phyloP scores from a whole-genome alignment of 495 filamentous ascomycete genomes.

The Chaetomium fimeti region DNA sequence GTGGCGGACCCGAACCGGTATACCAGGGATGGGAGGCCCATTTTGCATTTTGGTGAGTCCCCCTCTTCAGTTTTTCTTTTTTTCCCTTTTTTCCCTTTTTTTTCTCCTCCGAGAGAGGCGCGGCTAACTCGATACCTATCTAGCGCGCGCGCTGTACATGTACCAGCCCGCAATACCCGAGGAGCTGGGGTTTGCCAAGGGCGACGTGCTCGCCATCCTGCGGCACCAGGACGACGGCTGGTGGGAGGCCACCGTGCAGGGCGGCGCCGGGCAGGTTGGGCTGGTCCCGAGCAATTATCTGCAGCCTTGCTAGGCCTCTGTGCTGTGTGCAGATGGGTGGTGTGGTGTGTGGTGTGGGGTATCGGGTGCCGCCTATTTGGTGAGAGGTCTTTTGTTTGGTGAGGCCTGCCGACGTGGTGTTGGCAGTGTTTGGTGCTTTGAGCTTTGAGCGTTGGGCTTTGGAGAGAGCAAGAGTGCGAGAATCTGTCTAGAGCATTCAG shows the following conservation, averaged over 20 bases:
- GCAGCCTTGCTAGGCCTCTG: conserved; percentile 52
- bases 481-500: conserved; percentile 8
- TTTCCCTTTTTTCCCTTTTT: background rate
- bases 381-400: background rate
- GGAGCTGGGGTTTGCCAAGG: conserved; percentile 90
- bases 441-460: background rate
- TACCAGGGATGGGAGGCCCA: conserved; percentile 79
- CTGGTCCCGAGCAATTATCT: conserved; percentile 98
- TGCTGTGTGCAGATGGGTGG: too few species aligned
- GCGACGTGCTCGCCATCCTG: conserved; percentile 85
- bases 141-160: conserved; percentile 90
- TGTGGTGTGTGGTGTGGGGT: too few species aligned
- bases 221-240: conserved; percentile 96
- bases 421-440: background rate
- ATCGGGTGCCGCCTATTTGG: background rate
- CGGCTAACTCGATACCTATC: background rate
- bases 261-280: conserved; percentile 67
- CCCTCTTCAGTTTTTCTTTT: too few species aligned
- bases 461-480: background rate
- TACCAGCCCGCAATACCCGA: conserved; percentile 94
- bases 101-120: background rate
- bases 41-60: conserved; percentile 89
- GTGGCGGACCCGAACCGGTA: conserved; percentile 68
- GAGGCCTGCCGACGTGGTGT: background rate
- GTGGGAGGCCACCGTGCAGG: conserved; percentile 97